phyloP scores from a whole-genome alignment of 208 protist species.

The Endotrypanum monterogeii region DNA sequence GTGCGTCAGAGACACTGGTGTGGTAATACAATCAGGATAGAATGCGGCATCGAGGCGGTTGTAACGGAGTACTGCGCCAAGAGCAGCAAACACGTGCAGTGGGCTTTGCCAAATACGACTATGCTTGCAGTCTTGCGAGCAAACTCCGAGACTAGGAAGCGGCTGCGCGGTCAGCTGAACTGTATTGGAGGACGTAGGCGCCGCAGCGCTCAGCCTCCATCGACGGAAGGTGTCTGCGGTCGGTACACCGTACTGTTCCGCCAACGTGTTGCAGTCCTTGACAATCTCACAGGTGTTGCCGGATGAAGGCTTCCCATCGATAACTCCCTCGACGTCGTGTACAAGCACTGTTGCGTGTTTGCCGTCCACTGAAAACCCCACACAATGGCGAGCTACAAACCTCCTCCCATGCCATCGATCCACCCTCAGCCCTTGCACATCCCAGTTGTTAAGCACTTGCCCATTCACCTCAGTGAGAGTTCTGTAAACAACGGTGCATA shows the following conservation, averaged over 20 bases:
- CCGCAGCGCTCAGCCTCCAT: slow-evolving; percentile 7
- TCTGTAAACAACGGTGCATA: slow-evolving; percentile 49
- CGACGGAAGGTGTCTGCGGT: background rate
- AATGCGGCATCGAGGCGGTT: slow-evolving; percentile 43
- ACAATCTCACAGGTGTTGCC: background rate
- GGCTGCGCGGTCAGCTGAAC: background rate
- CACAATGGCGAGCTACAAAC: slow-evolving; percentile 54
- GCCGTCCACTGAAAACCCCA: slow-evolving; percentile 79
- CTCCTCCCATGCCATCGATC: slow-evolving; percentile 30
- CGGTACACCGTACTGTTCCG: background rate
- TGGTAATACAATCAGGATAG: slow-evolving; percentile 19
- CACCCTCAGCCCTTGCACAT: slow-evolving; percentile 35
- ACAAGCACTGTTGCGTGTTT: slow-evolving; percentile 43
- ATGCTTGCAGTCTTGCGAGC: background rate
- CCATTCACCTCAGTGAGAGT: slow-evolving; percentile 47
- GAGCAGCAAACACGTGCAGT: slow-evolving; percentile 39
- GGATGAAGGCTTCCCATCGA: slow-evolving; percentile 17
- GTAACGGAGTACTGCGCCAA: slow-evolving; percentile 49
- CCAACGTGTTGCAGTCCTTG: background rate
- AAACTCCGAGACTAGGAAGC: background rate
- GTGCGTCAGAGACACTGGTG: background rate
- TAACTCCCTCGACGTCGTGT: slow-evolving; percentile 52
- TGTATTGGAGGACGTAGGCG: background rate
- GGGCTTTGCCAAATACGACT: slow-evolving; percentile 38
- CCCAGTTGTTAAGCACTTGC: slow-evolving; percentile 46